These are phyloP conservation scores for Carex parvula DNA, from an alignment of 176 grass and related monocot genomes.

Conservation along the genomic window DNA sequence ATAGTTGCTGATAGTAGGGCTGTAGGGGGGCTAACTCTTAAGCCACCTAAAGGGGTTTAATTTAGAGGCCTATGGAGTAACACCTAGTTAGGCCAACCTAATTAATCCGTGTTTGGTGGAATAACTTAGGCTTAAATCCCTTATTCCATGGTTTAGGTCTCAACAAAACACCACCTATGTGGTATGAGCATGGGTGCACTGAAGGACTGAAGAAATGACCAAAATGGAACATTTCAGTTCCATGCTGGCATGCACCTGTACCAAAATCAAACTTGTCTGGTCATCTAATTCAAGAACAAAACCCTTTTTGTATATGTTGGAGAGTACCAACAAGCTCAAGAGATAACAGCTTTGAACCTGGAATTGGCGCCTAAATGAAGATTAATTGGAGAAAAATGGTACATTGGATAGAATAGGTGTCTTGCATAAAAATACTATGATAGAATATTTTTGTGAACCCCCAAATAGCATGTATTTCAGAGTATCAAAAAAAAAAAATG, in stretches of 20 bases:
- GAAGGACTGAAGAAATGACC: background rate
- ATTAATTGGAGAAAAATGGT: background rate
- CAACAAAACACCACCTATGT: background rate
- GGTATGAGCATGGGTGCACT: background rate
- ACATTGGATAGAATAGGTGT: background rate
- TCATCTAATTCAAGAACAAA: background rate
- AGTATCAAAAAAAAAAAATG: background rate
- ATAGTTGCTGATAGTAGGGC: no score
- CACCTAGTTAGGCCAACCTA: no score
- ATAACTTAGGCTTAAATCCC: no score
- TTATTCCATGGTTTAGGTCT: no score
- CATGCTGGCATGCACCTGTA: background rate
- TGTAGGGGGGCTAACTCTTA: no score
- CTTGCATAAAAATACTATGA: background rate
- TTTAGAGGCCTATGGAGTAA: no score
- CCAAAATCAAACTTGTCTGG: background rate
- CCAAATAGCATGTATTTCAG: background rate
- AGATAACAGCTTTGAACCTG: background rate
- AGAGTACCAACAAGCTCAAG: background rate
- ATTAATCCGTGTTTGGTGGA: no score
- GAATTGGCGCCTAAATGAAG: background rate
- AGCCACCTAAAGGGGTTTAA: no score
- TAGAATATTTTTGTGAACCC: background rate
- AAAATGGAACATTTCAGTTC: slow-evolving; percentile 1
- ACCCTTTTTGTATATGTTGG: background rate